Conservation (phyloP, 345 rosid species). For the Pseudoturritis turrita region DNA sequence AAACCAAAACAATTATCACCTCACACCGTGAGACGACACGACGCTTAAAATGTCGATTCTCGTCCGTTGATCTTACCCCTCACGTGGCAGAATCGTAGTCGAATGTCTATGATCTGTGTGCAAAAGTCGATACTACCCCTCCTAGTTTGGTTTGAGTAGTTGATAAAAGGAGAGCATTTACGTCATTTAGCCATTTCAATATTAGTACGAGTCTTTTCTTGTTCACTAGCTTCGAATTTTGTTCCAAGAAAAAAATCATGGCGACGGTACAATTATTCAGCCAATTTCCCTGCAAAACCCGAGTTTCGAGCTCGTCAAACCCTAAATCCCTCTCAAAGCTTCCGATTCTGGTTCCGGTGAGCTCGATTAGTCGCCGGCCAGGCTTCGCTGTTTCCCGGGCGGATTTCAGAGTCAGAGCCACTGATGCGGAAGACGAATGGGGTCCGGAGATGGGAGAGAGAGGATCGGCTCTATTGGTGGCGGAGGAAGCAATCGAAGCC, state of each 20-base stretch:
- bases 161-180: neutral
- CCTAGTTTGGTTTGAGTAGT: neutral
- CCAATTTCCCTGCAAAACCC: conserved; percentile 41
- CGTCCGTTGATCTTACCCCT: neutral
- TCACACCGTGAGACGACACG: conserved; percentile 1
- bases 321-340: conserved; percentile 5
- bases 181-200: neutral
- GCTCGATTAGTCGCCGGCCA: conserved; percentile 8
- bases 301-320: conserved; percentile 1
- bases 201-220: neutral
- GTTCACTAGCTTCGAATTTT: conserved; percentile 3
- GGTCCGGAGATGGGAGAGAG: conserved; percentile 24
- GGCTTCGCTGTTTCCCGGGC: conserved; percentile 25
- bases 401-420: conserved; percentile 30
- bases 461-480: conserved; percentile 30
- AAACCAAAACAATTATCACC: conserved; percentile 8
- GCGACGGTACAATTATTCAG: conserved; percentile 40
- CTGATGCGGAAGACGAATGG: conserved; percentile 28
- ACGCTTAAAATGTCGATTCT: neutral
- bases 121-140: neutral
- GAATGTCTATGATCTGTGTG: neutral
- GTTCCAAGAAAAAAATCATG: conserved; percentile 29
- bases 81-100: conserved; percentile 14
- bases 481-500: conserved; percentile 38
- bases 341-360: conserved; percentile 10